Evolutionary conservation across 345 rosid species (phyloP).

Genomic region (Salix koriyanagi): DNA sequence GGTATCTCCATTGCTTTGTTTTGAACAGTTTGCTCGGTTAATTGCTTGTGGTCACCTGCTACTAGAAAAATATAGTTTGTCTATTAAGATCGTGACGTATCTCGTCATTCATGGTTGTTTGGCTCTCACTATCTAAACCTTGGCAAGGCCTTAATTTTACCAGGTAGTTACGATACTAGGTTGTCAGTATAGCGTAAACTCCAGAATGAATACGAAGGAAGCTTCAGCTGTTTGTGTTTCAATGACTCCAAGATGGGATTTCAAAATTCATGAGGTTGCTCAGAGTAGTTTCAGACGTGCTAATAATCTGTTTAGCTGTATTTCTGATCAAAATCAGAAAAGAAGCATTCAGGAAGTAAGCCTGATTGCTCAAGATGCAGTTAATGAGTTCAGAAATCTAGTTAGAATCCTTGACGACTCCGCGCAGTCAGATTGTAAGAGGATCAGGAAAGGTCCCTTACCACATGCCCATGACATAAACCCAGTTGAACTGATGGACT

Average conservation of each 20-base stretch:
- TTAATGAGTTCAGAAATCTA: constrained; percentile 26
- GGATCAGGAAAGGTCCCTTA: constrained; percentile 36
- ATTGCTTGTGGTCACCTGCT: not conserved
- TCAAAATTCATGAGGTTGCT: constrained; percentile 24
- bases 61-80: not conserved
- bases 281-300: constrained; percentile 29
- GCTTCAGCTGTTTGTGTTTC: constrained; percentile 18
- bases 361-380: constrained; percentile 21
- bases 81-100: not conserved
- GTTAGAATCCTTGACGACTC: constrained; percentile 27
- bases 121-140: not conserved
- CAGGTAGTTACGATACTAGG: not conserved
- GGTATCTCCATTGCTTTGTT: not conserved
- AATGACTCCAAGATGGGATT: constrained; percentile 23
- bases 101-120: not conserved
- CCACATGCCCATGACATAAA: constrained; percentile 15
- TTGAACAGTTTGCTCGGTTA: not conserved
- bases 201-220: constrained; percentile 7
- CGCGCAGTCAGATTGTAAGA: constrained; percentile 15
- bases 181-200: not conserved
- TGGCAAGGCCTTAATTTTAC: not conserved
- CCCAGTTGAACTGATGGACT: constrained; percentile 28
- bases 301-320: constrained; percentile 20
- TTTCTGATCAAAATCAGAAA: constrained; percentile 23
- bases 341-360: constrained; percentile 28